A percentile compares a stretch with the other conserved stretches of the same genome.
These are phyloP conservation scores for Sugiyamaella neomexicana DNA, from an alignment of 1,139 yeast genomes.

Conservation along the genomic window DNA sequence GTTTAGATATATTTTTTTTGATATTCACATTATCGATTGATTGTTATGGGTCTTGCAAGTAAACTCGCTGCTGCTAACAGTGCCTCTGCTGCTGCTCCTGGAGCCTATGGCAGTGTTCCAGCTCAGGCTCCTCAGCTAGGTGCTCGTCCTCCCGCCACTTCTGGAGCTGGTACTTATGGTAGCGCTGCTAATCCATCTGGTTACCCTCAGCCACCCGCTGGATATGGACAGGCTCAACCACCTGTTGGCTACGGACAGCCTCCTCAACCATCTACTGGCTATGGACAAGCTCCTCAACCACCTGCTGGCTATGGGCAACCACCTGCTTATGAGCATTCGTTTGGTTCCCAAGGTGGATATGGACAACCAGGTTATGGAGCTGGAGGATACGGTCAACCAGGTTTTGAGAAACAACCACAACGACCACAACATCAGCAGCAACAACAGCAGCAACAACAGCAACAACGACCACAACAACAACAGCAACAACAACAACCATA, in stretches of 20 bases:
- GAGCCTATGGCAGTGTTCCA: constrained; percentile 13
- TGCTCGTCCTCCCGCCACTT: not conserved
- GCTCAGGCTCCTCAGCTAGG: constrained; percentile 13
- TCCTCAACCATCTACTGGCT: not conserved
- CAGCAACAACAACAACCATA: not conserved
- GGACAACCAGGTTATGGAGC: not conserved
- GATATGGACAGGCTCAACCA: constrained; percentile 9
- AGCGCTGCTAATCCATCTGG: not conserved
- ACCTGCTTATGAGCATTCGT: not conserved
- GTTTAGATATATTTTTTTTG: no score
- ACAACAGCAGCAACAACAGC: not conserved
- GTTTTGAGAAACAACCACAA: not conserved
- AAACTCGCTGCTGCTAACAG: constrained; percentile 30
- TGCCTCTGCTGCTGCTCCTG: constrained; percentile 16
- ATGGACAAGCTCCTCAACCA: constrained; percentile 12
- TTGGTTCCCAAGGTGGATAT: not conserved
- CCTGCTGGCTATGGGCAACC: constrained; percentile 1
- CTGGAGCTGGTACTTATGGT: not conserved
- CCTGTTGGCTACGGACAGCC: not conserved
- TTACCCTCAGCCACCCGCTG: constrained; percentile 6
- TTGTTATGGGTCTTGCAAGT: constrained; percentile 35
- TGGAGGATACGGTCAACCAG: not conserved
- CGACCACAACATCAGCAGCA: not conserved
- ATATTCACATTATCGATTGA: no score
- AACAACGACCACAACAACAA: not conserved